A percentile compares a stretch with the other conserved stretches of the same genome.
These are phyloP conservation scores for Neurospora sp. DNA, from an alignment of 495 filamentous ascomycete species.

Conservation along the genomic window DNA sequence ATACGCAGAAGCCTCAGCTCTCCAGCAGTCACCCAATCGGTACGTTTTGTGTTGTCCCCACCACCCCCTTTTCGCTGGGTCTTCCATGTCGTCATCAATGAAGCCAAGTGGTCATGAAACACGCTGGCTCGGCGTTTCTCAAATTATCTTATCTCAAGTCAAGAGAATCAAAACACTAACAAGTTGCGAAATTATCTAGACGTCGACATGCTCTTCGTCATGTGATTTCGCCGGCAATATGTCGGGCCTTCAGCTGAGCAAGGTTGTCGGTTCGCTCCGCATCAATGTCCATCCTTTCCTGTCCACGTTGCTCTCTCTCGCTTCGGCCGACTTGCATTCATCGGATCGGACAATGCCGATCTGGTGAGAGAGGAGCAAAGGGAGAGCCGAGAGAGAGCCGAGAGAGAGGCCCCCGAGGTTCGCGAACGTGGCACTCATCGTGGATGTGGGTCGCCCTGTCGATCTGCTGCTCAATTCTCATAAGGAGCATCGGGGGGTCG, in stretches of 20 bases:
- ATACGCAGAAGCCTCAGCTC: conserved; percentile 91
- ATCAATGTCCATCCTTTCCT: neutral
- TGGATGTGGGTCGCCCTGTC: neutral
- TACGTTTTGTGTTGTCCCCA: conserved; percentile 33
- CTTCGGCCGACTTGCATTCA: neutral
- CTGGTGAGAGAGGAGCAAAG: neutral
- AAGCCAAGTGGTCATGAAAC: neutral
- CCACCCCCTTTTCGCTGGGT: neutral
- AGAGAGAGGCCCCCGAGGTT: neutral
- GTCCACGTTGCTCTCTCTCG: neutral
- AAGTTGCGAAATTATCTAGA: conserved; percentile 13
- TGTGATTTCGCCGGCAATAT: conserved; percentile 19
- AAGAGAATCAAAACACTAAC: neutral
- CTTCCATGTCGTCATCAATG: conserved; percentile 3
- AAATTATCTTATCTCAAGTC: neutral
- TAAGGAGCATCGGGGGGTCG: neutral
- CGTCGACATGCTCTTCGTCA: conserved; percentile 36
- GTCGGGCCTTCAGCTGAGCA: neutral
- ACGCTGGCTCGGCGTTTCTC: neutral
- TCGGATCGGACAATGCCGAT: neutral
- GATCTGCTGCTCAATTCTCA: neutral
- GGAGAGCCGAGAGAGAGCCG: neutral
- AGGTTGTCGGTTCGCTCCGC: neutral
- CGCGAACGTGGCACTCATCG: neutral
- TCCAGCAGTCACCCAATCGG: conserved; percentile 93